phyloP scores from a whole-genome alignment of 2,329 filamentous ascomycete genomes.

The Cephalotrichum gorgonifer region DNA sequence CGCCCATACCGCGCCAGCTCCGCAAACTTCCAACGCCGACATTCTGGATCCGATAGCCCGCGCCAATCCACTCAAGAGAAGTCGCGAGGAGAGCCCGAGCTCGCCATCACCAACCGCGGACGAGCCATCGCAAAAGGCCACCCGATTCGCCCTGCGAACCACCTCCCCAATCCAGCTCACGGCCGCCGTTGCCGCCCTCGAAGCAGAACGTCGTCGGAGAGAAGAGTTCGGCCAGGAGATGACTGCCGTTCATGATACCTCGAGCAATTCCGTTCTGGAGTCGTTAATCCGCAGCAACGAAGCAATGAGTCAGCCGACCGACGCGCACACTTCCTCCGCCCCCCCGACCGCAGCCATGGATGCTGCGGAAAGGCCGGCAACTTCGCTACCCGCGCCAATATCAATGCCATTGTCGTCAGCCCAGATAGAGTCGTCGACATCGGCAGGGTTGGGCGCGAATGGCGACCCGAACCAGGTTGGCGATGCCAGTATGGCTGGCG shows the following conservation, averaged over 20 bases:
- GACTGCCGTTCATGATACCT: constrained; percentile 38
- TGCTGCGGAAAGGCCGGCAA: constrained; percentile 24
- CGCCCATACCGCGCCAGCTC: constrained; percentile 15
- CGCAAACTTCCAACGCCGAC: constrained; percentile 1
- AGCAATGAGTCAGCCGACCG: constrained; percentile 40
- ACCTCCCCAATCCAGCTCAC: constrained; percentile 37
- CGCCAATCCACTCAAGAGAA: constrained; percentile 29
- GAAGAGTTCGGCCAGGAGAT: constrained; percentile 29
- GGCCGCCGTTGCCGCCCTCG: constrained; percentile 37
- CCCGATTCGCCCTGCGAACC: constrained; percentile 25
- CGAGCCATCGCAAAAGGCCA: constrained; percentile 13
- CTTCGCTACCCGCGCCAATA: constrained; percentile 19
- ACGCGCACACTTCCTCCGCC: constrained; percentile 39
- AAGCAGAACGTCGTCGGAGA: constrained; percentile 39
- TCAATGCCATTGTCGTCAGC: constrained; percentile 9
- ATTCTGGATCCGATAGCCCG: constrained; percentile 20
- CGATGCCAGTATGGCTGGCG: constrained; percentile 28
- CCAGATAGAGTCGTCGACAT: constrained; percentile 13
- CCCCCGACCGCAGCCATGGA: constrained; percentile 35
- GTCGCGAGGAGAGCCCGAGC: constrained; percentile 22
- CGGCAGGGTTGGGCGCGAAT: constrained; percentile 20
- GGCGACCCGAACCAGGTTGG: constrained; percentile 34
- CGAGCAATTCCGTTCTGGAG: constrained; percentile 38
- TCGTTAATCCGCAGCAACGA: constrained; percentile 9
- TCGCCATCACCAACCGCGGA: constrained; percentile 20